phyloP scores from a whole-genome alignment of 2,329 filamentous ascomycete species.

The Paracoccidioides lutzii region DNA sequence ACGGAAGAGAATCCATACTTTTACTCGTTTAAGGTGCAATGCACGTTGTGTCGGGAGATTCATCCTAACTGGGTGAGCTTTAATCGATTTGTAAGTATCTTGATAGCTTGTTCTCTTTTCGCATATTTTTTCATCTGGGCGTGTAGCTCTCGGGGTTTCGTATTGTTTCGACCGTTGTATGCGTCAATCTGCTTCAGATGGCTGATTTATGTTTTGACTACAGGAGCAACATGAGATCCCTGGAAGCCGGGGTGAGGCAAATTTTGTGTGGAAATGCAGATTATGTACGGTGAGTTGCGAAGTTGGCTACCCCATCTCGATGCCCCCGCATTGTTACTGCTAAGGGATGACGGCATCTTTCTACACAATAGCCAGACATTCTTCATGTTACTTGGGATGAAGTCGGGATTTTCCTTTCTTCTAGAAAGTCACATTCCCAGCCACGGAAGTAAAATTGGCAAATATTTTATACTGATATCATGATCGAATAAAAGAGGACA shows the following conservation, averaged over 20 bases:
- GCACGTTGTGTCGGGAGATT: constrained; percentile 87
- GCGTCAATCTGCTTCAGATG: not conserved
- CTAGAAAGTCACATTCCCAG: not conserved
- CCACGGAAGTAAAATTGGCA: no score
- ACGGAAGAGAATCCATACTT: constrained; percentile 73
- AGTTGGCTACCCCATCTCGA: not conserved
- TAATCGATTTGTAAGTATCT: constrained; percentile 60
- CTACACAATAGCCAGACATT: not conserved
- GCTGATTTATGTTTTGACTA: constrained; percentile 1
- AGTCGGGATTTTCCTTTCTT: not conserved
- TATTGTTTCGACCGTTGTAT: not conserved
- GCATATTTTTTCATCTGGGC: not conserved
- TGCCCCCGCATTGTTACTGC: not conserved
- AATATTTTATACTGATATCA: not conserved
- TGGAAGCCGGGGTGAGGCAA: constrained; percentile 86
- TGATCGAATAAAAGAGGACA: constrained; percentile 21
- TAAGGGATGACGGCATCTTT: not conserved
- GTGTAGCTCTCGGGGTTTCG: not conserved
- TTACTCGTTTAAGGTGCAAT: constrained; percentile 97
- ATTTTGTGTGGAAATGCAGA: constrained; percentile 99
- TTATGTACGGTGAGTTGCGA: constrained; percentile 66
- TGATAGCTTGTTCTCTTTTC: not conserved
- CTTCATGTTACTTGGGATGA: not conserved
- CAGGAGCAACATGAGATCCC: constrained; percentile 85
- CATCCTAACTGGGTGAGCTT: constrained; percentile 79